Conservation (phyloP, 306 rosid species). For the Cicer judaicum region DNA sequence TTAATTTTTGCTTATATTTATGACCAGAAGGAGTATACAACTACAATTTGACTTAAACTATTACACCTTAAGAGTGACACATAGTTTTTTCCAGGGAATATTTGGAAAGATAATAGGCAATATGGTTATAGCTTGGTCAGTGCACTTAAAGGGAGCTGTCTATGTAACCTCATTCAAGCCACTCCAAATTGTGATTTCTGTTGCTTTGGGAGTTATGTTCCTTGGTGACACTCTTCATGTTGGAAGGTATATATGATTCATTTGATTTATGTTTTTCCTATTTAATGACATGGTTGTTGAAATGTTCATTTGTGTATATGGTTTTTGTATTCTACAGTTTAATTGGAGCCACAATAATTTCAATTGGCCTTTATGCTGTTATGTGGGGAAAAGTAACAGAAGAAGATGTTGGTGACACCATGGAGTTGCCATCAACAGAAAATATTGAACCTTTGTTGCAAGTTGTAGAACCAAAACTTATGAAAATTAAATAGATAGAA, state of each 20-base stretch:
- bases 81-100: slow-evolving; percentile 57
- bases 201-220: slow-evolving; percentile 73
- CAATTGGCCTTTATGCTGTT: slow-evolving; percentile 82
- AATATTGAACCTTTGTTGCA: slow-evolving; percentile 70
- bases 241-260: slow-evolving; percentile 67
- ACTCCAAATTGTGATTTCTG: slow-evolving; percentile 73
- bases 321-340: slow-evolving; percentile 57
- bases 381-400: slow-evolving; percentile 90
- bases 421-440: slow-evolving; percentile 55
- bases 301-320: neutral
- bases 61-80: neutral
- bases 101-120: slow-evolving; percentile 74
- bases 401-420: slow-evolving; percentile 45
- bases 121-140: slow-evolving; percentile 66
- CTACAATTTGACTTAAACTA: neutral
- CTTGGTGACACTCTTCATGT: slow-evolving; percentile 77
- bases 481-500: slow-evolving; percentile 35
- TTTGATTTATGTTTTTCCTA: neutral
- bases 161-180: slow-evolving; percentile 85
- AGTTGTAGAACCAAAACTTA: slow-evolving; percentile 40
- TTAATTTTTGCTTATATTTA: too few species aligned
- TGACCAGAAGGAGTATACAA: too few species aligned
- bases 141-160: slow-evolving; percentile 79
- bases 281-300: neutral
- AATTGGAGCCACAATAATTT: slow-evolving; percentile 76